Evolutionary conservation across 2,329 filamentous ascomycete species (phyloP).

Genomic region (Sporothrix humicola): DNA sequence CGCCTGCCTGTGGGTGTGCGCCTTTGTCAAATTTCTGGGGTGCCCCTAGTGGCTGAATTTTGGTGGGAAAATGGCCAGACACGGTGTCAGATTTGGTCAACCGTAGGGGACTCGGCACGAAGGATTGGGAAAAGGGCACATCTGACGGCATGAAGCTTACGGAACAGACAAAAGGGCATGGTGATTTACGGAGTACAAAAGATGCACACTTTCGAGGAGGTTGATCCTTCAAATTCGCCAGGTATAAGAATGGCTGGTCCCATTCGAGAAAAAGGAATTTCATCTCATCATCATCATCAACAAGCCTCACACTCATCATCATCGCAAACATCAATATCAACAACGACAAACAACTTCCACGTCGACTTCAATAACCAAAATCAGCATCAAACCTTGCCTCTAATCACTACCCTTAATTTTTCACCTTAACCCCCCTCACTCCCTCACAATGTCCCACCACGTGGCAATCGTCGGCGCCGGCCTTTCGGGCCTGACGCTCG

Average conservation of each 20-base stretch:
- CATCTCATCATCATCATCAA: not conserved
- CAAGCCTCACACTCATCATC: not conserved
- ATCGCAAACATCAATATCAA: not conserved
- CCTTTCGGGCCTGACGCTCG: slow-evolving; percentile 56
- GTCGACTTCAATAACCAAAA: not conserved
- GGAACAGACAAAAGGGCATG: not conserved
- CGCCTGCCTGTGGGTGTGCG: too few species aligned
- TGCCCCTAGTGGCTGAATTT: too few species aligned
- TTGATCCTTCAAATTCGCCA: not conserved
- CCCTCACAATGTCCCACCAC: slow-evolving; percentile 8
- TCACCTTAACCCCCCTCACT: not conserved
- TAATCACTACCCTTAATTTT: not conserved
- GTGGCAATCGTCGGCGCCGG: slow-evolving; percentile 35
- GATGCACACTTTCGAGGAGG: not conserved
- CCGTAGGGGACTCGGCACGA: too few species aligned
- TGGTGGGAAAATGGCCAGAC: too few species aligned
- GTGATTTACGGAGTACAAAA: not conserved
- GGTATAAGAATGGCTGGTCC: not conserved
- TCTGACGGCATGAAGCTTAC: not conserved
- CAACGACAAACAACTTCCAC: not conserved
- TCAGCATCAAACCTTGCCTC: not conserved
- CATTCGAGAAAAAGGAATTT: not conserved
- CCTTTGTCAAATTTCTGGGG: too few species aligned
- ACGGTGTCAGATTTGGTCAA: too few species aligned
- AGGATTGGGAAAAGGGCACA: too few species aligned